Evolutionary conservation across 352 stramenopile genomes (phyloP).

Genomic region (Globisporangium solare): DNA sequence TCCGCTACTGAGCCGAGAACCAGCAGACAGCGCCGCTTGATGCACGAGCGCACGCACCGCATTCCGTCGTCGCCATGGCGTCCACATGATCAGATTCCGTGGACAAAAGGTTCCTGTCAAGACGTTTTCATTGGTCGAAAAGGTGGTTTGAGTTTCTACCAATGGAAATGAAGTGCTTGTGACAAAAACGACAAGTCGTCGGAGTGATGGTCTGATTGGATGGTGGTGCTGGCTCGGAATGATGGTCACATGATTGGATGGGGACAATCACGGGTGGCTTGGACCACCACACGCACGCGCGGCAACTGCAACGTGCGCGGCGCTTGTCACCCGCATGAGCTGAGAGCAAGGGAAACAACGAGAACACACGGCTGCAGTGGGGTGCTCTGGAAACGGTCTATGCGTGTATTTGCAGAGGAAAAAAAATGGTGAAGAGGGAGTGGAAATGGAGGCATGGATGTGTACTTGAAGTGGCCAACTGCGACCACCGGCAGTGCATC

Average conservation of each 20-base stretch:
- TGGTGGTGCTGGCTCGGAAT: no score
- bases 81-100: no score
- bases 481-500: no score
- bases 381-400: conserved; percentile 12
- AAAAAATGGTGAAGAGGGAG: not conserved
- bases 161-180: not conserved
- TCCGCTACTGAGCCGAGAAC: not conserved
- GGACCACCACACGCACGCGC: not conserved
- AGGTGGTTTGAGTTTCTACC: not conserved
- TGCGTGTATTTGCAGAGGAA: conserved; percentile 1
- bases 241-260: no score
- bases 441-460: not conserved
- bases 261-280: not conserved
- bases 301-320: not conserved
- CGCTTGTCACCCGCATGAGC: no score
- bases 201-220: not conserved
- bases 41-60: not conserved
- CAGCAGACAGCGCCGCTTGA: not conserved
- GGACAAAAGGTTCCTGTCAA: no score
- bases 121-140: not conserved
- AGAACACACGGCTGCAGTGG: not conserved
- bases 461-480: not conserved
- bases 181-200: not conserved
- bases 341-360: no score
- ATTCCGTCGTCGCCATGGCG: no score